Evolutionary conservation across 192 early-diverging fungal species (phyloP).

Genomic region (Coemansia brasiliensis): DNA sequence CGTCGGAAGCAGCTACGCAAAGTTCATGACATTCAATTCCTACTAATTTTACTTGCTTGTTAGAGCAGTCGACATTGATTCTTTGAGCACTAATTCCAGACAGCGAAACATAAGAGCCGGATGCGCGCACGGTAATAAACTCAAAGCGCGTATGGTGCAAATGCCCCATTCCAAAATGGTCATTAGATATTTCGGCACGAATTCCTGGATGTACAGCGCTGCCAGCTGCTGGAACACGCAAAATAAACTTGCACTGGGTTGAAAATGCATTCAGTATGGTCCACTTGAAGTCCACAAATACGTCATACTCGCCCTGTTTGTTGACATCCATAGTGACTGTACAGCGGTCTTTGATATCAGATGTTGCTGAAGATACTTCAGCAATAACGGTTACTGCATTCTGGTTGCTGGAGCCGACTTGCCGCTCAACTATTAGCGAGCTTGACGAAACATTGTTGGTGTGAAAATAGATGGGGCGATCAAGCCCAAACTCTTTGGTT

Average conservation of each 20-base stretch:
- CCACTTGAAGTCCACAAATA: constrained; percentile 23
- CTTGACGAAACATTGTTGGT: constrained; percentile 14
- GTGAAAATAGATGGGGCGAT: constrained; percentile 28
- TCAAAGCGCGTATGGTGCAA: constrained; percentile 24
- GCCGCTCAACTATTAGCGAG: constrained; percentile 24
- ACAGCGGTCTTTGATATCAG: constrained; percentile 13
- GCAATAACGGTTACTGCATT: constrained; percentile 18
- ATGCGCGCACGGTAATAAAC: constrained; percentile 8
- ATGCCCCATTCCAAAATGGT: constrained; percentile 14
- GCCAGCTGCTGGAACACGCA: constrained; percentile 16
- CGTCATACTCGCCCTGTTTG: constrained; percentile 29
- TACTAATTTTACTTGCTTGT: too few species aligned
- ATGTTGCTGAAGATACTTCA: constrained; percentile 14
- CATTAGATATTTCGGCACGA: constrained; percentile 15
- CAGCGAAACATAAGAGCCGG: constrained; percentile 22
- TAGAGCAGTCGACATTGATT: background rate
- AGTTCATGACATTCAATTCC: too few species aligned
- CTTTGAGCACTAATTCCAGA: background rate
- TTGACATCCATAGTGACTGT: constrained; percentile 15
- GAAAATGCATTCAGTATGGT: constrained; percentile 23
- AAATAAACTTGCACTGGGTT: constrained; percentile 17
- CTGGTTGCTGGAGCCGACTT: constrained; percentile 16
- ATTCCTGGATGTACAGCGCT: constrained; percentile 24
- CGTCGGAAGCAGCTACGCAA: background rate
- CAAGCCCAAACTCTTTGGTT: constrained; percentile 24